A percentile compares a stretch with the other conserved stretches of the same genome.
phyloP scores from a whole-genome alignment of 2,329 filamentous ascomycete genomes.

The Hypoxylon rubiginosum region DNA sequence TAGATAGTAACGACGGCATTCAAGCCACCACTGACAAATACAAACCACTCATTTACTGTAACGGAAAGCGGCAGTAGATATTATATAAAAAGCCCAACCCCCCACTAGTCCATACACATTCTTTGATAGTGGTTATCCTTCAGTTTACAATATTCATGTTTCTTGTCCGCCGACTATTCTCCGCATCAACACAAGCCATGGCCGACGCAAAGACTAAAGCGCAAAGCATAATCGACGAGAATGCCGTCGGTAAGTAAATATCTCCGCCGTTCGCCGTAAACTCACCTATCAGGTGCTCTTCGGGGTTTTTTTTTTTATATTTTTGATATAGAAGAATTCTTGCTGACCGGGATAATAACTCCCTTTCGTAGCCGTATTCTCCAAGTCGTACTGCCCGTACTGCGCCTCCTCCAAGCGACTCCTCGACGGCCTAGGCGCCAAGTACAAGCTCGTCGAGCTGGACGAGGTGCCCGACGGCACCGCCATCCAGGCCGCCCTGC shows the following conservation, averaged over 20 bases:
- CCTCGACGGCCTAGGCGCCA: conserved; percentile 77
- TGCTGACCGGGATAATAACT: too few species aligned
- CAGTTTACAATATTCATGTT: conserved; percentile 61
- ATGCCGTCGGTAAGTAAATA: conserved; percentile 78
- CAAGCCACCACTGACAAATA: conserved; percentile 27
- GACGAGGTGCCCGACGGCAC: conserved; percentile 86
- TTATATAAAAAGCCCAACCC: not conserved
- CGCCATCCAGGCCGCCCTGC: conserved; percentile 85
- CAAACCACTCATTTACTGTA: conserved; percentile 20
- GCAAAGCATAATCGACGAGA: conserved; percentile 88
- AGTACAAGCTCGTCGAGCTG: conserved; percentile 83
- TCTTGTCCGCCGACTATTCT: conserved; percentile 80
- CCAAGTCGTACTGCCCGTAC: conserved; percentile 97
- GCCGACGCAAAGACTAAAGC: conserved; percentile 86
- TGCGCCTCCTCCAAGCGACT: conserved; percentile 84
- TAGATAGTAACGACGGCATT: conserved; percentile 11
- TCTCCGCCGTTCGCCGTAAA: not conserved
- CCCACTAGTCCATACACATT: conserved; percentile 32
- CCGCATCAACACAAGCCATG: conserved; percentile 76
- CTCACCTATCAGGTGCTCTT: not conserved
- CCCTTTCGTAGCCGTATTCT: conserved; percentile 81
- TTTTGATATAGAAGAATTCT: not conserved
- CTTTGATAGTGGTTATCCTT: not conserved
- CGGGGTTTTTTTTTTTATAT: too few species aligned
- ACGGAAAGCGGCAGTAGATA: conserved; percentile 20